A percentile compares a stretch with the other conserved stretches of the same genome.
Evolutionary conservation across 441 rosid species (phyloP).

Genomic region (Eutrema salsugineum): DNA sequence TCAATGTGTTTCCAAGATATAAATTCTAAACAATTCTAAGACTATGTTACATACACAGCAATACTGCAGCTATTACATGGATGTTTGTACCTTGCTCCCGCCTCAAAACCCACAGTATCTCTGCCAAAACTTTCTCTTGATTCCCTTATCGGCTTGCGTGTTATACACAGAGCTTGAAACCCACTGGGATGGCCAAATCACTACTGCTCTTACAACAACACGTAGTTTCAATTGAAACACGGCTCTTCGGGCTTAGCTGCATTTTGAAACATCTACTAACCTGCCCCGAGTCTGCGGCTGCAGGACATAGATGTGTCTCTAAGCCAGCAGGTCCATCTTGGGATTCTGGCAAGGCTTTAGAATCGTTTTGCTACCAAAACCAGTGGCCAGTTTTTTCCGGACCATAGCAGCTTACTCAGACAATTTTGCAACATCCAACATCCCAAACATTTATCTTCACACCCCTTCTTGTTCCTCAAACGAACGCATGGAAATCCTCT

Average conservation of each 20-base stretch:
- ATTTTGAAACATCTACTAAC: conserved; percentile 33
- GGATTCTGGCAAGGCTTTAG: conserved; percentile 20
- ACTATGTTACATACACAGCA: conserved; percentile 28
- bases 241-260: conserved; percentile 40
- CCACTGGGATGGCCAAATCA: conserved; percentile 32
- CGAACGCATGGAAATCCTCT: conserved; percentile 59
- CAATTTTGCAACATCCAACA: conserved; percentile 2
- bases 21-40: conserved; percentile 11
- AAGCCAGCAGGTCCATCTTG: conserved; percentile 32
- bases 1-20: conserved; percentile 12
- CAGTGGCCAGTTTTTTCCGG: conserved; percentile 30
- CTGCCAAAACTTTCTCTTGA: conserved; percentile 61
- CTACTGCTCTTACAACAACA: conserved; percentile 45
- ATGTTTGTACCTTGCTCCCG: conserved; percentile 51
- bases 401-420: conserved; percentile 30
- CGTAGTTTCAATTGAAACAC: conserved; percentile 26
- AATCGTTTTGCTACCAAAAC: conserved; percentile 32
- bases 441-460: conserved; percentile 28
- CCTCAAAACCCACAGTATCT: conserved; percentile 56
- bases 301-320: conserved; percentile 27
- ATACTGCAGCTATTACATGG: conserved; percentile 17
- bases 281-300: conserved; percentile 39
- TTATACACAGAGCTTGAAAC: conserved; percentile 41
- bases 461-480: conserved; percentile 50
- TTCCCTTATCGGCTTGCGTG: conserved; percentile 47